Percentiles rank a stretch among this genome's conserved stretches.
Evolutionary conservation across 2,329 filamentous ascomycete species (phyloP).

Genomic region (Gaeumannomyces tritici): DNA sequence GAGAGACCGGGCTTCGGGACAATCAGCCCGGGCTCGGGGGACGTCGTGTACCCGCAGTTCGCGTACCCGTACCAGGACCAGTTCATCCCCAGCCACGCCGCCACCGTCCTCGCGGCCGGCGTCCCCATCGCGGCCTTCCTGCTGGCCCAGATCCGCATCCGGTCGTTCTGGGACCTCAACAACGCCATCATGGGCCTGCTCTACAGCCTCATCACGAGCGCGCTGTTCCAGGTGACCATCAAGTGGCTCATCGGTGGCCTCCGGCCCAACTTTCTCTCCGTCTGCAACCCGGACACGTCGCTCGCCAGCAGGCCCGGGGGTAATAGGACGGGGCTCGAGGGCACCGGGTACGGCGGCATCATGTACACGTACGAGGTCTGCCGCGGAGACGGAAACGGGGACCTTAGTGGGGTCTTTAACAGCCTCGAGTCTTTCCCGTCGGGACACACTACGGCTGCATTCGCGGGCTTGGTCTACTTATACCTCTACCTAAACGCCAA

Average conservation of each 20-base stretch:
- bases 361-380: slow-evolving; percentile 65
- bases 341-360: slow-evolving; percentile 37
- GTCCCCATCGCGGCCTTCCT: slow-evolving; percentile 56
- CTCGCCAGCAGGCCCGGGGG: slow-evolving; percentile 24
- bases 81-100: slow-evolving; percentile 61
- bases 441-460: slow-evolving; percentile 65
- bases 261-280: slow-evolving; percentile 61
- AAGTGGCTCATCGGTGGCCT: slow-evolving; percentile 68
- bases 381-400: slow-evolving; percentile 16
- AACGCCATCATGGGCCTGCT: slow-evolving; percentile 61
- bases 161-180: slow-evolving; percentile 61
- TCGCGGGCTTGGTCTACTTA: slow-evolving; percentile 61
- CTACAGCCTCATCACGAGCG: slow-evolving; percentile 58
- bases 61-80: slow-evolving; percentile 62
- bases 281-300: slow-evolving; percentile 53
- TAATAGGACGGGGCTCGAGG: slow-evolving; percentile 28
- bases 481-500: slow-evolving; percentile 71
- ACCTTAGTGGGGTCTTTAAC: slow-evolving; percentile 50
- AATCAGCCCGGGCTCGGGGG: slow-evolving; percentile 34
- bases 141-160: slow-evolving; percentile 56
- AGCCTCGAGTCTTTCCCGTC: slow-evolving; percentile 62
- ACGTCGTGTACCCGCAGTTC: slow-evolving; percentile 61
- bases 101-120: slow-evolving; percentile 54
- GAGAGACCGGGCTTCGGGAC: background rate
- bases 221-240: slow-evolving; percentile 67